phyloP scores from a whole-genome alignment of 139 green algal genomes.

The Haematococcus sp. region DNA sequence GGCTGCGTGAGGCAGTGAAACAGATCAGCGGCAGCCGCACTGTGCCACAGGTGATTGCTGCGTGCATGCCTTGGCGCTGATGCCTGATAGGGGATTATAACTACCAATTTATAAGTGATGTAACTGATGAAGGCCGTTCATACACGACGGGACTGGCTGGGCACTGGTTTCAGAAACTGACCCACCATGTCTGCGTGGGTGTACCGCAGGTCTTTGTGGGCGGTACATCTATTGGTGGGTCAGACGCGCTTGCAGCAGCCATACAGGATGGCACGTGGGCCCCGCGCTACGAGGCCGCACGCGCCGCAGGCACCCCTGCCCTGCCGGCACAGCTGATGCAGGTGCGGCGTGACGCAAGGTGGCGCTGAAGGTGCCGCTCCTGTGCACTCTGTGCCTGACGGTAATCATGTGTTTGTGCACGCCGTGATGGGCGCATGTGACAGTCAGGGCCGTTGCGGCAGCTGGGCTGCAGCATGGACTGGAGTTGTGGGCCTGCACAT shows the following conservation, averaged over 20 bases:
- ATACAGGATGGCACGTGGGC: slow-evolving; percentile 44
- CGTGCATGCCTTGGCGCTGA: background rate
- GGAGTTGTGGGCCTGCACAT: no score
- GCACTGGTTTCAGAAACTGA: no score
- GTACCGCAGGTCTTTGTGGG: slow-evolving; percentile 70
- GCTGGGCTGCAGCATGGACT: no score
- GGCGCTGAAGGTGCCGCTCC: slow-evolving; percentile 10
- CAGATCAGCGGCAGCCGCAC: slow-evolving; percentile 60
- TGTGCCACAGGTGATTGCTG: slow-evolving; percentile 72
- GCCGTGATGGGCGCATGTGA: no score
- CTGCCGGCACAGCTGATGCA: slow-evolving; percentile 15
- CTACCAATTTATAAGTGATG: background rate
- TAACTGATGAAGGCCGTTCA: no score
- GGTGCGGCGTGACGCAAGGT: slow-evolving; percentile 2
- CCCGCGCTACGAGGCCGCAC: slow-evolving; percentile 19
- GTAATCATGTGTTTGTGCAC: no score
- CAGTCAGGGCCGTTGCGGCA: no score
- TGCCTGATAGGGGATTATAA: background rate
- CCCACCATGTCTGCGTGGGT: no score
- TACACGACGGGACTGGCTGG: no score
- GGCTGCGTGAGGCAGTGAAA: slow-evolving; percentile 51
- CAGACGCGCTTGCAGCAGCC: slow-evolving; percentile 47
- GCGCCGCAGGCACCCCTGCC: background rate
- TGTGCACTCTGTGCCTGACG: background rate
- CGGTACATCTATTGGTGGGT: slow-evolving; percentile 73